phyloP scores from a whole-genome alignment of 768 basidiomycete genomes.

The Kwoniella sp. region DNA sequence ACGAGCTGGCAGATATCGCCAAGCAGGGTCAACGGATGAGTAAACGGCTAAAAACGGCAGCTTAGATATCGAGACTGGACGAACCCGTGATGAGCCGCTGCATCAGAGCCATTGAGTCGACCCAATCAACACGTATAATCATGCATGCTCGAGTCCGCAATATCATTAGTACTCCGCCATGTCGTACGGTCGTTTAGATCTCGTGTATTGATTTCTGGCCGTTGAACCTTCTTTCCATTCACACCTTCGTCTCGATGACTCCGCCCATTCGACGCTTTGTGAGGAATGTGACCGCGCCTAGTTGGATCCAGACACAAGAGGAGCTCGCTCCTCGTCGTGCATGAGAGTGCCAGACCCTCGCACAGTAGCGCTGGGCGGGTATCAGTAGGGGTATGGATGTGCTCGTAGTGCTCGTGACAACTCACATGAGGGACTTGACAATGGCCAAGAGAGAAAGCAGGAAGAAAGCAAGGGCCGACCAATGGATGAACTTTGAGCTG shows the following conservation, averaged over 20 bases:
- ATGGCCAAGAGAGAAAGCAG: conserved; percentile 81
- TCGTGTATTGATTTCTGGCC: too few relatives aligned
- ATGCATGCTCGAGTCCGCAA: too few relatives aligned
- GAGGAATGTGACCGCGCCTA: conserved; percentile 7
- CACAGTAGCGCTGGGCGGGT: conserved; percentile 48
- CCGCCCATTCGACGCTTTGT: too few relatives aligned
- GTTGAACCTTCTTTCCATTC: too few relatives aligned
- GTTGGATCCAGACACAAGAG: conserved; percentile 57
- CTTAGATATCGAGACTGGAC: too few relatives aligned
- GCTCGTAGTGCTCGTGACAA: neutral
- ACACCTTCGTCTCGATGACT: too few relatives aligned
- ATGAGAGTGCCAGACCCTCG: conserved; percentile 58
- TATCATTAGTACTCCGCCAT: too few relatives aligned
- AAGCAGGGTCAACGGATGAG: conserved; percentile 16
- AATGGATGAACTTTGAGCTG: conserved; percentile 77
- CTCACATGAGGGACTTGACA: conserved; percentile 62
- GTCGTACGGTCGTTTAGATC: too few relatives aligned
- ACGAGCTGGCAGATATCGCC: too few relatives aligned
- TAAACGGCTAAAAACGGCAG: conserved; percentile 22
- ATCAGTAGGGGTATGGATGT: neutral
- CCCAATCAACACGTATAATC: too few relatives aligned
- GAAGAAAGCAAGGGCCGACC: conserved; percentile 78
- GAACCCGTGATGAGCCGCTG: too few relatives aligned
- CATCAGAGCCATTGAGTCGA: too few relatives aligned
- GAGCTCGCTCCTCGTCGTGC: conserved; percentile 81